phyloP scores from a whole-genome alignment of 176 grass and related monocot species.

The Lolium perenne region DNA sequence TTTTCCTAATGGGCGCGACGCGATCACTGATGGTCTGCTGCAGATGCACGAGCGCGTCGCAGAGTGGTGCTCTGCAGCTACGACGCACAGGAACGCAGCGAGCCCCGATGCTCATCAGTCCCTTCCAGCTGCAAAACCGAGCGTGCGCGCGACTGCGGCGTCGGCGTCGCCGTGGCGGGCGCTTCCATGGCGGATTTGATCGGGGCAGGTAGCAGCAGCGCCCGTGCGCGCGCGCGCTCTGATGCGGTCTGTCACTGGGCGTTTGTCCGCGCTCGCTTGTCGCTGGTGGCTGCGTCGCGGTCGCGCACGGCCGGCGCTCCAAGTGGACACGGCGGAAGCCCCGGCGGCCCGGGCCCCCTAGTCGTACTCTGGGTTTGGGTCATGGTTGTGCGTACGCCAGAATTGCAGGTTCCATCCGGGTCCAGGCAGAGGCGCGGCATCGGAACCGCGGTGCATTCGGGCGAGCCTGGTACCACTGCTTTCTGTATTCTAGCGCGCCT shows the following conservation, averaged over 20 bases:
- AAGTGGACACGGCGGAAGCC: constrained; percentile 16
- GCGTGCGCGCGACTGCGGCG: neutral
- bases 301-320: constrained; percentile 17
- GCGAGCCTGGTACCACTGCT: neutral
- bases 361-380: neutral
- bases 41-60: neutral
- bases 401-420: constrained; percentile 31
- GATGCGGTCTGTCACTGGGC: neutral
- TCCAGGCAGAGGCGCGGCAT: neutral
- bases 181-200: constrained; percentile 11
- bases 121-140: neutral
- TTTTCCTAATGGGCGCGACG: too few relatives aligned
- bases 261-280: constrained; percentile 34
- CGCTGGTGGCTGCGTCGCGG: neutral
- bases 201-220: neutral
- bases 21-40: neutral
- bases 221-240: constrained; percentile 29
- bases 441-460: constrained; percentile 16
- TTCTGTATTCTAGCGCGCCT: neutral
- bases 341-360: neutral
- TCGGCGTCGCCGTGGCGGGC: neutral
- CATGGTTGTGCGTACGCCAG: neutral
- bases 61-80: neutral
- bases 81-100: too few relatives aligned
- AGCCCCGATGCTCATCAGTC: neutral